Conservation (phyloP, 768 basidiomycete species). For the Lactarius sp. region DNA sequence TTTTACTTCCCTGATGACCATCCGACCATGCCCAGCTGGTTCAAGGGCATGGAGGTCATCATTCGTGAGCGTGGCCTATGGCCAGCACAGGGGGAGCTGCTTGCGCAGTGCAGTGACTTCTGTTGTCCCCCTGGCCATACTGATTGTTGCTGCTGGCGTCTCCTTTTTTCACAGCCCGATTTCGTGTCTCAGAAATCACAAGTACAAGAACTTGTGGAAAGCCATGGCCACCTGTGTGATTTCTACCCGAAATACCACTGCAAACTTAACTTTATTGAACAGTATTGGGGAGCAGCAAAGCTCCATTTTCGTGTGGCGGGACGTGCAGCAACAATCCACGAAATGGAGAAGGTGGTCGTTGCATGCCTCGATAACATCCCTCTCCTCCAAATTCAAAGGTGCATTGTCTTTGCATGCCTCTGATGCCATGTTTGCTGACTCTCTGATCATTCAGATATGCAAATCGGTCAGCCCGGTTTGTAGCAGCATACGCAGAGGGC, state of each 20-base stretch:
- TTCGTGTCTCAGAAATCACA: neutral
- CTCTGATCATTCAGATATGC: neutral
- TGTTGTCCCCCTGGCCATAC: neutral
- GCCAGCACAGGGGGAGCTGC: neutral
- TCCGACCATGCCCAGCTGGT: neutral
- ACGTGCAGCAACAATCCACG: no score
- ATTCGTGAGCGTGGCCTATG: neutral
- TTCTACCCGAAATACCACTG: no score
- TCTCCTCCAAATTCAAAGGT: neutral
- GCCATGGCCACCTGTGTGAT: neutral
- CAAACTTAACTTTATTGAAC: no score
- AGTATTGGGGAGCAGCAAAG: no score
- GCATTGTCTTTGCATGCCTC: neutral
- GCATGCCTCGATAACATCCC: neutral
- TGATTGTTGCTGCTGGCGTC: neutral
- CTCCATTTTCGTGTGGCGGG: no score
- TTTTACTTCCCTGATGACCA: no score
- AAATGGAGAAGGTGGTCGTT: neutral
- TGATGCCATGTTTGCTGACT: neutral
- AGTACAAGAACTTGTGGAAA: neutral
- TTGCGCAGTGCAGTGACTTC: neutral
- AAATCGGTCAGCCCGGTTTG: neutral
- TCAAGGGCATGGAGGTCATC: neutral
- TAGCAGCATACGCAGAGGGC: neutral
- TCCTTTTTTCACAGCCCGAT: neutral